Base-by-base conservation (phyloP, 2,329 filamentous ascomycete genomes). In the Simplicillium sp. region DNA sequence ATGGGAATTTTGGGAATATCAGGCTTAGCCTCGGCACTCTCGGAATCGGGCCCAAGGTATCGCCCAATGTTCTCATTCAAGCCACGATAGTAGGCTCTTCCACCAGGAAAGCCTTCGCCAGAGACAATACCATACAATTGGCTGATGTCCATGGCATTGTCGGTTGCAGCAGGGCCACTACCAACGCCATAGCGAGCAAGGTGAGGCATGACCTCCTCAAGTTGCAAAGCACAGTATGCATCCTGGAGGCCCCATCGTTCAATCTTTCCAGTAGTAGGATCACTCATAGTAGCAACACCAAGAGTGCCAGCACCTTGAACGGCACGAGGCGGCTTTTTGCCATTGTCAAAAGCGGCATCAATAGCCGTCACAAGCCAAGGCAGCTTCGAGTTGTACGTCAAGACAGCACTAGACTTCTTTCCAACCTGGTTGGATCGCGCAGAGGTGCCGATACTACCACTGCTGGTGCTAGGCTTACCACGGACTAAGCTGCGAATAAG, bases 111-210 rank as follows among this genome's bases (percentile, higher is more conserved):
- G 2, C 87, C 89, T 65, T 95, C 87, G 3, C 88, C 90, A 40
- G 86, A 82, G 7, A 94, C 66, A 64, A 90, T 77, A 8, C 90
- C 90, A 55, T 85, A 89, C 8, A 77, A 75, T 52, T 90, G 85
- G 54, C 88, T 95, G 29, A 95, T 77, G 56, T 95, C 89, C 83
- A 96, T 89, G 29, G 84, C 76, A 53, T 96, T 96, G 2, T 86
- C 85, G 17, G 81, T 67, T 13, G 84, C 87, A 9, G 87, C 80
- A 39, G 87, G 81, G 5, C 87, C 88, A 28, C 86, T 70, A 4
- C 85, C 87, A 38, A 89, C 59, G 3, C 90, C 90, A 61, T 84
- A 94, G 29, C 82, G 80, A 14, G 79, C 67, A 44, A 89, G 73
- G 7, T 82, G 80, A 3, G 85, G 80, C 50, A 82, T 82, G 29